Conservation (phyloP, 495 filamentous ascomycete species). For the Aspergillus ellipticus region DNA sequence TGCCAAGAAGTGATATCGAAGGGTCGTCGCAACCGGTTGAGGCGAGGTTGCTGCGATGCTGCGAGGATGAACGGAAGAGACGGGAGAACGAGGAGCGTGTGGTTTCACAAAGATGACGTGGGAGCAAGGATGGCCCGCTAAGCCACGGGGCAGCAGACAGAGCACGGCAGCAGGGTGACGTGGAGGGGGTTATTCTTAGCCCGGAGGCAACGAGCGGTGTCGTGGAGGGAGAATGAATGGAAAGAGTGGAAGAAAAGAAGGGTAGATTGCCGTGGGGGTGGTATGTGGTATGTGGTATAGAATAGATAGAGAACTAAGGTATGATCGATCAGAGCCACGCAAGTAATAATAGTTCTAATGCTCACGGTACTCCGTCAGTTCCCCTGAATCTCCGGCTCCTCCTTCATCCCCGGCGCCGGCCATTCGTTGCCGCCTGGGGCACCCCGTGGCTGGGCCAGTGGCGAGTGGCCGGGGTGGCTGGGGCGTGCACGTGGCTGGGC, state of each 20-base stretch:
- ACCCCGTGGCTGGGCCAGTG: background rate
- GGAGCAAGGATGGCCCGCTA: conserved; percentile 3
- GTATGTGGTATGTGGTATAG: background rate
- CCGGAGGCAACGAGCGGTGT: background rate
- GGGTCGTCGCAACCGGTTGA: background rate
- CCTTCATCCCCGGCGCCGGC: too few species aligned
- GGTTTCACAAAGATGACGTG: conserved; percentile 17
- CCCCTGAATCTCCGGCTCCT: background rate
- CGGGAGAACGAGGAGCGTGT: background rate
- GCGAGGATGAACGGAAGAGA: background rate
- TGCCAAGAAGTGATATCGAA: background rate
- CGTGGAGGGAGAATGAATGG: background rate
- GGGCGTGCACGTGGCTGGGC: conserved; percentile 2
- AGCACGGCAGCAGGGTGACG: background rate
- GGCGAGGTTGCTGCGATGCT: background rate
- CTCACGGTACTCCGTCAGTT: too few species aligned
- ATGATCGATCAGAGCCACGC: too few species aligned
- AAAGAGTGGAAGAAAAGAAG: background rate
- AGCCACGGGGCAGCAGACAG: conserved; percentile 6
- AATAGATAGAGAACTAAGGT: background rate
- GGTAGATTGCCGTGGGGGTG: too few species aligned
- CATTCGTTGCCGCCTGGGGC: background rate
- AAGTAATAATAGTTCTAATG: background rate
- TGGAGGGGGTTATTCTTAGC: background rate
- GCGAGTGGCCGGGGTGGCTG: conserved; percentile 3